Evolutionary conservation across 2,329 filamentous ascomycete species (phyloP), one percentile per base, ranked within the genome.

Genomic region (Diaporthe capsici): DNA sequence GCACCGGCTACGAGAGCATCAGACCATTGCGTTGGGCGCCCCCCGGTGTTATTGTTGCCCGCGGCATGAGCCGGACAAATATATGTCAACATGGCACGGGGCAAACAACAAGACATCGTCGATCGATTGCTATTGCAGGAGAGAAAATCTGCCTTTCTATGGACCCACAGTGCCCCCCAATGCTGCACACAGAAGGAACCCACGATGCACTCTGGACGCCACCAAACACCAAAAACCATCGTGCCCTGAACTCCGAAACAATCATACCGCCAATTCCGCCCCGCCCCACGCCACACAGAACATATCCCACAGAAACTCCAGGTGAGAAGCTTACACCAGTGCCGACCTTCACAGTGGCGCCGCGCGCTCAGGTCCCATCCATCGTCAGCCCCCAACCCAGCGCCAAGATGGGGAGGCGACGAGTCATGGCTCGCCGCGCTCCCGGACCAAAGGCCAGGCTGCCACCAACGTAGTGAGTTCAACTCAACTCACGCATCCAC

Each of bases 221-320:
- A 51, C 12, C 20, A 53, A 70, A 70, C 49, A 39, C 65, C 65
- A 39, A 25, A 42, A n/a, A 42, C 22, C 12, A 39, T 28, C 58
- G 13, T 61, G 57, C 34, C 49, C 15, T 28, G 49, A 70, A 70
- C 65, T 42, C 65, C 65, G 49, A 55, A 51, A 20, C 13, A 70
- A 22, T 13, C 25, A 37, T 28, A n/a, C 20, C 17, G 25, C 47
- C 49, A 22, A 28, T 25, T 42, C 37, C 47, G 47, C 34, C 34
- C 8, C 34, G 34, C 51, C 31, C 61, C 10, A 25, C 34, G 22
- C 65, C 65, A 25, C 47, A 53, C 34, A n/a, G n/a, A 28, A 22
- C 28, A 42, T 55, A 28, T 25, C n/a, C 47, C 31, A 20, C 47
- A 55, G 15, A 53, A 70, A 53, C 49, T 55, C 49, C 49, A 42